Percentiles rank a stretch among this genome's conserved stretches.
Conservation (phyloP, 2,329 filamentous ascomycete genomes). For the Exophiala dermatitidis region DNA sequence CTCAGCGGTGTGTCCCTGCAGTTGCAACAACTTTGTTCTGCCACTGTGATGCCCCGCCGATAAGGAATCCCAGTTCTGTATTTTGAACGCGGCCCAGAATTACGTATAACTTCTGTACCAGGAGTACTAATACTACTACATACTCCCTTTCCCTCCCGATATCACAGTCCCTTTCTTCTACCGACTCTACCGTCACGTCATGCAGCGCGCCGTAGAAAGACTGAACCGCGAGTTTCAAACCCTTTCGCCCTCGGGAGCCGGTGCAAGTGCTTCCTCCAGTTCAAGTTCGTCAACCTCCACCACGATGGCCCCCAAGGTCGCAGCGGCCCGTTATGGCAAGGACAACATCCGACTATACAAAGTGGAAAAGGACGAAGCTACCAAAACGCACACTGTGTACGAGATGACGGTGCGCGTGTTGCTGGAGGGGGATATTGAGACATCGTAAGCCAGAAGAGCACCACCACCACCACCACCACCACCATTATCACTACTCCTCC, state of each 20-base stretch:
- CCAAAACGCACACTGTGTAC: conserved; percentile 73
- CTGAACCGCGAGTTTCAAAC: neutral
- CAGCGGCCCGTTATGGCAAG: conserved; percentile 52
- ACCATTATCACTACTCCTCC: too few relatives aligned
- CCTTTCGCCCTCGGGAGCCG: neutral
- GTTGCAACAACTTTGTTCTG: neutral
- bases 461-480: too few relatives aligned
- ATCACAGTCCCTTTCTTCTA: neutral
- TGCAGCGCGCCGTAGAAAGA: neutral
- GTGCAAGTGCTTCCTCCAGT: neutral
- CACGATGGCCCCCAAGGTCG: conserved; percentile 34
- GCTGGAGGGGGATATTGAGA: conserved; percentile 85
- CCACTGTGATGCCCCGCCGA: conserved; percentile 9
- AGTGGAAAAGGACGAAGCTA: conserved; percentile 70
- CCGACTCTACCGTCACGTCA: neutral
- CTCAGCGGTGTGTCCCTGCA: too few relatives aligned
- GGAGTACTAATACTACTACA: too few relatives aligned
- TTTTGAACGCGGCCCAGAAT: too few relatives aligned
- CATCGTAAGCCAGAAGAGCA: conserved; percentile 50
- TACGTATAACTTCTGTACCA: too few relatives aligned
- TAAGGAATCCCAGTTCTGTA: conserved; percentile 4
- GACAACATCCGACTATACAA: conserved; percentile 99
- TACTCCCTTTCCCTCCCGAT: neutral
- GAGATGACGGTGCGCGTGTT: conserved; percentile 94
- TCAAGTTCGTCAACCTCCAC: neutral